Evolutionary conservation across 176 grass and related monocot genomes (phyloP), one percentile per base, ranked within the genome.

Genomic region (Cocos nucifera): DNA sequence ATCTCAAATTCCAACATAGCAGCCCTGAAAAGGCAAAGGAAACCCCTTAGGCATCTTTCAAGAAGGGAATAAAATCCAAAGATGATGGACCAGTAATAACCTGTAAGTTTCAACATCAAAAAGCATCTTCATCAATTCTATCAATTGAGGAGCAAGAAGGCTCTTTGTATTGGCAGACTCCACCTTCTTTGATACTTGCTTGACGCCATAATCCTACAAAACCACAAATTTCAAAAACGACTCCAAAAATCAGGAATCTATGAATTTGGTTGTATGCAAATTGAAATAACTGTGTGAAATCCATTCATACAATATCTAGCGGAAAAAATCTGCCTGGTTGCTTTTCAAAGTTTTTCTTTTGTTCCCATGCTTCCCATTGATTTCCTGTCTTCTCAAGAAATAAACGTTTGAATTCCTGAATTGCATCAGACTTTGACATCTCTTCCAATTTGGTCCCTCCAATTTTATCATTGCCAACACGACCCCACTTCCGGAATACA

Each of bases 371-470:
- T 82, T 90, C 83, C 91, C 91, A 96, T 12, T 74, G 75, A 56
- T 96, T 96, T 58, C 91, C 86, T 64, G 91, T 96, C 74, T 96
- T 96, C 56, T 90, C 91, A 64, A 90, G 80, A 86, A 96, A 96
- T 55, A 96, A 62, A 82, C 83, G 83, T 96, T 82, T 96, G 61
- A 96, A 96, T 77, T 90, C 73, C 4, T 59, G 65, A 74, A 96
- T 87, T 58, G 91, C 91, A 62, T 90, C 83, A 63, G 66, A 56
- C 72, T 96, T 96, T n/a, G 78, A 39, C 86, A 87, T 82, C 78
- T 85, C 83, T 58, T 95, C 91, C 22, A 96, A 54, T 54, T 96
- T 96, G 27, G 53, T 71, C 25, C 80, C 75, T 74, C 91, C 91
- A 82, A 96, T 90, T 82, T 72, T 81, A 26, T 90, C 83, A 84